Percentiles rank a stretch among this genome's conserved stretches.
phyloP scores from a whole-genome alignment of 306 rosid species.

The Dryas drummondii region DNA sequence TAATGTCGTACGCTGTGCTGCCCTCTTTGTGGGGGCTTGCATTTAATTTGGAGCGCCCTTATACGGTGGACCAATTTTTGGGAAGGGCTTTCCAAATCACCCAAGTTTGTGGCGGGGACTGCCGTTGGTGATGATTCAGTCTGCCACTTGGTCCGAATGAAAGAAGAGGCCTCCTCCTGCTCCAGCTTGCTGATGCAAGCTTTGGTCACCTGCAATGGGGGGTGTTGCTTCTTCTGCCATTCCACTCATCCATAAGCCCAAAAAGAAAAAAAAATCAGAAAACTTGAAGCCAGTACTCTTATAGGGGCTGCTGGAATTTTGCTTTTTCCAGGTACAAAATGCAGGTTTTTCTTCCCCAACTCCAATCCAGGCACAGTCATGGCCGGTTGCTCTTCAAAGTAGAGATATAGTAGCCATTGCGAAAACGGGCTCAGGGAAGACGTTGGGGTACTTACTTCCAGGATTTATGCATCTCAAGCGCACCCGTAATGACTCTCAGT shows the following conservation, averaged over 20 bases:
- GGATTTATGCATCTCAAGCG: slow-evolving; percentile 92
- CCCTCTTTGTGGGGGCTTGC: slow-evolving; percentile 92
- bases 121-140: slow-evolving; percentile 97
- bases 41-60: slow-evolving; percentile 95
- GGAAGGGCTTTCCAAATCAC: slow-evolving; percentile 97
- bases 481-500: slow-evolving; percentile 51
- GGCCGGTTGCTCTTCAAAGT: slow-evolving; percentile 97
- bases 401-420: slow-evolving; percentile 98
- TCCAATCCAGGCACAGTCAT: slow-evolving; percentile 99
- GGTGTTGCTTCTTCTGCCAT: slow-evolving; percentile 93
- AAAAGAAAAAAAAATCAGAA: slow-evolving; percentile 44
- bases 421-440: slow-evolving; percentile 98
- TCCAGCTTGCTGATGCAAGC: slow-evolving; percentile 95
- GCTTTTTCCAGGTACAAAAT: slow-evolving; percentile 85
- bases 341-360: slow-evolving; percentile 99
- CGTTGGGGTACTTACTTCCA: slow-evolving; percentile 92
- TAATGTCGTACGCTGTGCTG: slow-evolving; percentile 99
- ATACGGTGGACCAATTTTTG: slow-evolving; percentile 84
- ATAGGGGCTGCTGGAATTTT: slow-evolving; percentile 65
- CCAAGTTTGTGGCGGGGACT: slow-evolving; percentile 93
- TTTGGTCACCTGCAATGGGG: slow-evolving; percentile 87
- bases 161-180: slow-evolving; percentile 99
- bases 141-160: slow-evolving; percentile 89
- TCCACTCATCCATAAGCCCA: slow-evolving; percentile 55
- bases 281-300: slow-evolving; percentile 31